These are phyloP conservation scores for Naumovozyma baii DNA, from an alignment of 805 yeast genomes.

Conservation along the genomic window DNA sequence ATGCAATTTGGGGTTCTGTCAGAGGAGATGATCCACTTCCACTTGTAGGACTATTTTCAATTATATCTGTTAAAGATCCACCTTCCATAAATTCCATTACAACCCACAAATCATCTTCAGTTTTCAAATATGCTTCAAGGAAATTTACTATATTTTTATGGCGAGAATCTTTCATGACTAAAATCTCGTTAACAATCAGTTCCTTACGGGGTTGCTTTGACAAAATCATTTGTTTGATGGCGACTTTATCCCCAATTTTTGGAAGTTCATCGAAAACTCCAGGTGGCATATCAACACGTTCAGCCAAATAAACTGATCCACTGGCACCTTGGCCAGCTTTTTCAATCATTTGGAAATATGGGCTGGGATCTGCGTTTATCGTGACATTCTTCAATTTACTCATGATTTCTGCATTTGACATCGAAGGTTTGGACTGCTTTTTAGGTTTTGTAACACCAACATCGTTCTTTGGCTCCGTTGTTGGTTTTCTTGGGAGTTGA, in stretches of 20 bases:
- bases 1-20: conserved; percentile 82
- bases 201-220: conserved; percentile 90
- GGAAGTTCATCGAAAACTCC: conserved; percentile 14
- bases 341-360: conserved; percentile 63
- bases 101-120: conserved; percentile 85
- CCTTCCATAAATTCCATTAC: conserved; percentile 99
- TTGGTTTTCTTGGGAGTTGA: conserved; percentile 20
- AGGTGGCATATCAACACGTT: conserved; percentile 39
- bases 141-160: conserved; percentile 94
- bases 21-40: conserved; percentile 33
- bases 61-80: conserved; percentile 91
- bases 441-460: conserved; percentile 30
- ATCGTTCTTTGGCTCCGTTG: conserved; percentile 15
- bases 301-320: conserved; percentile 88
- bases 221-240: conserved; percentile 92
- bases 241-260: conserved; percentile 58
- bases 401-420: conserved; percentile 84
- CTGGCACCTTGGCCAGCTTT: conserved; percentile 97
- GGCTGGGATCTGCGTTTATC: conserved; percentile 75
- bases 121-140: conserved; percentile 78
- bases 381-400: conserved; percentile 76
- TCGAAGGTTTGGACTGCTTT: conserved; percentile 47
- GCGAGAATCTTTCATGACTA: conserved; percentile 92
- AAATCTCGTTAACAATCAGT: conserved; percentile 85
- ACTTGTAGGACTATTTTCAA: conserved; percentile 68